Evolutionary conservation across 2,329 filamentous ascomycete genomes (phyloP), one percentile per base, ranked within the genome.

Genomic region (Leptographium radiaticola): DNA sequence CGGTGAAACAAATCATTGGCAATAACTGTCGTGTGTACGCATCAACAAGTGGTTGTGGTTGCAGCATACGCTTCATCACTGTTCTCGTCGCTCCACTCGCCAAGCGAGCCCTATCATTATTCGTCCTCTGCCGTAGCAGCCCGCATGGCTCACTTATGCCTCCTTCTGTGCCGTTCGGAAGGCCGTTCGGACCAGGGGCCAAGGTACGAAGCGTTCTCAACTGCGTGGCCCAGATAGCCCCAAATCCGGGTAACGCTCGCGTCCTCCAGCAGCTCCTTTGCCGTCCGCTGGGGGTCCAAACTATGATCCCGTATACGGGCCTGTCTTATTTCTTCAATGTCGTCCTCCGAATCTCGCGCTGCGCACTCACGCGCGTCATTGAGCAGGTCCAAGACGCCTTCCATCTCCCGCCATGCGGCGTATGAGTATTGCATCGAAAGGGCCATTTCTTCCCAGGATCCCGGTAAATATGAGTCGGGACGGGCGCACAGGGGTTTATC

Each of bases 341-440:
- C 51, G 12, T 53, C 31, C 15, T 55, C 58, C 36, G 34, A 20
- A 25, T 47, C 43, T 13, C 53, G 34, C 13, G 12, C 11, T 4
- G 48, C 48, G 25, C 57, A 59, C 20, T 44, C 45, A 36, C 55
- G 56, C 20, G 59, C 59, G 10, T 60, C 56, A 0, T 58, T 52
- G 46, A 64, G 52, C 18, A 64, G 47, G 16, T 57, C 58, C 47
- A 63, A 20, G 12, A 59, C 57, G 15, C 60, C 59, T 51, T 57
- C 59, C 6, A 59, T 62, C 54, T 61, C 58, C 56, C 56, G 57
- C 55, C 49, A 62, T 25, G 59, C 39, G 11, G 57, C 52, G 45
- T 62, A 63, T 38, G 57, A 58, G 54, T 57, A 36, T 52, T 60
- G 57, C 51, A 63, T 55, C n/a, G 51, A 49, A 31, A 59, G 43